Base-by-base conservation (phyloP, 1,139 yeast genomes). In the Yamadazyma atlantica region DNA sequence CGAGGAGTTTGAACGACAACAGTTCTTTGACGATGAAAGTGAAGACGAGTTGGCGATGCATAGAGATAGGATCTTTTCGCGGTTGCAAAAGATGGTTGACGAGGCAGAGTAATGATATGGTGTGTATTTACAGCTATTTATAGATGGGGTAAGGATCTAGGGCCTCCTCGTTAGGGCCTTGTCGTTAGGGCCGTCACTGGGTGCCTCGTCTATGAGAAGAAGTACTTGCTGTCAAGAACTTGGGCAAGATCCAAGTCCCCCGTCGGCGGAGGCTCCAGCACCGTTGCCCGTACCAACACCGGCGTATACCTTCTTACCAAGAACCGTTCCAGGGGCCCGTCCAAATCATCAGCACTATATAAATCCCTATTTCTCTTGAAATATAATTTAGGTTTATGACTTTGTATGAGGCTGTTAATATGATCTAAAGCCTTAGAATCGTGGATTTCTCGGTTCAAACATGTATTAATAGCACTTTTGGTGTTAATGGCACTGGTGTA, bases 11-110 rank as follows among this genome's bases (percentile, higher is more conserved):
- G 41, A 37, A 18, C 33, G 51, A 29, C 45, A 47, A 29, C 35
- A 47, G 14, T 48, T 48, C 27, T 81, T 80, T 50, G 64, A 69
- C 2, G 56, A 61, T 5, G 88, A 82, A 38, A 66, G 62, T 28
- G 78, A 78, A 23, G 83, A 80, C 48, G 81, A 79, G 6, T 36
- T 80, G 48, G 86, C 87, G 0, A 66, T 71, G 2, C 82, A 82
- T 50, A 59, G 89, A 38, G 89, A 82, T 46, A 66, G 58, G 39
- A 80, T 82, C 3, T 82, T 82, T 55, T 78, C 78, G 1, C 66
- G 64, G 41, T 55, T 82, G 23, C 76, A 82, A 46, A 59, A 58
- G 29, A 75, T 79, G 83, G 60, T 69, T 23, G 48, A 57, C 30
- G 54, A 33, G 10, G 25, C 16, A 12, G 13, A 14, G 16, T 9